phyloP scores from a whole-genome alignment of 257 asterid species.

The Oldenlandia corymbosa region DNA sequence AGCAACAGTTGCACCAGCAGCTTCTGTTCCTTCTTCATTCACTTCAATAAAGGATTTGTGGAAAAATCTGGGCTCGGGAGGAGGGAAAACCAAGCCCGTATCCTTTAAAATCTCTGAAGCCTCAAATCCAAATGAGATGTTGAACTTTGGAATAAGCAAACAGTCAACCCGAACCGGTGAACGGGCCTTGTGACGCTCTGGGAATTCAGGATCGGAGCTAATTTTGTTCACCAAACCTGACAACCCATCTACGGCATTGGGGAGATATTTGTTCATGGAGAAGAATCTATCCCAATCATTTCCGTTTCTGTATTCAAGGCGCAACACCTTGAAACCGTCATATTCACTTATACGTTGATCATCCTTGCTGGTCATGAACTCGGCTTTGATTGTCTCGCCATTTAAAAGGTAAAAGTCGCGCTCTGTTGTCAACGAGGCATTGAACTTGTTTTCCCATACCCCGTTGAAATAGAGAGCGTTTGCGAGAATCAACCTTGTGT shows the following conservation, averaged over 20 bases:
- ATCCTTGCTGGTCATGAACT: constrained; percentile 30
- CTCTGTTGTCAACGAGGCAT: constrained; percentile 23
- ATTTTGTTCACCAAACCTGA: constrained; percentile 22
- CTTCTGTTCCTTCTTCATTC: constrained; percentile 43
- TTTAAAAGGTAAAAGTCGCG: constrained; percentile 26
- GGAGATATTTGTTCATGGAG: constrained; percentile 38
- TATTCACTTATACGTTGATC: constrained; percentile 18
- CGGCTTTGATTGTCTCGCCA: constrained; percentile 24
- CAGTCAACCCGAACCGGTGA: constrained; percentile 15
- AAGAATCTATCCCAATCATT: constrained; percentile 25
- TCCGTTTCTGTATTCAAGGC: constrained; percentile 31
- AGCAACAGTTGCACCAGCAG: constrained; percentile 31
- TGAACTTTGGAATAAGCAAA: constrained; percentile 33
- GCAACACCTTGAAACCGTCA: constrained; percentile 29
- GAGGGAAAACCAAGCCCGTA: constrained; percentile 22
- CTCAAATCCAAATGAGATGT: constrained; percentile 33
- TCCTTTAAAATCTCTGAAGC: constrained; percentile 27
- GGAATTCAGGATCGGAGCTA: constrained; percentile 24
- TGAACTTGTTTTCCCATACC: constrained; percentile 27
- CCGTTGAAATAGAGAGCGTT: constrained; percentile 37
- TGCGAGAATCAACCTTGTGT: constrained; percentile 27
- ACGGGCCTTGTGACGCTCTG: constrained; percentile 20
- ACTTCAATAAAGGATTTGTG: constrained; percentile 41
- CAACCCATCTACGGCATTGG: constrained; percentile 27
- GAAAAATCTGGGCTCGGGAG: constrained; percentile 33